Conservation (phyloP, 176 grass and related monocot genomes). For the Hyparrhenia diplandra region DNA sequence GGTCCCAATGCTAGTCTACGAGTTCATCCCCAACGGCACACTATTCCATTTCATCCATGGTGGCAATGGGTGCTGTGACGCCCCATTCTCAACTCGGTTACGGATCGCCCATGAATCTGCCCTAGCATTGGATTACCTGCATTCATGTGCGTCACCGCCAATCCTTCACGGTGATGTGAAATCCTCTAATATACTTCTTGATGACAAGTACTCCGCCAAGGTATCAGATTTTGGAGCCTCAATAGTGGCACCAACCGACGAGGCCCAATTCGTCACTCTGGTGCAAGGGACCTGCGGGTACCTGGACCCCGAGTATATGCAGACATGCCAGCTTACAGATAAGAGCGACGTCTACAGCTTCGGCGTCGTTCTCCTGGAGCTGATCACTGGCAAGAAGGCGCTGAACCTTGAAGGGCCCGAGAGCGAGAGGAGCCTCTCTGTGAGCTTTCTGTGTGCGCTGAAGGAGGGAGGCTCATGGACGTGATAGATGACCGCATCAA, state of each 20-base stretch:
- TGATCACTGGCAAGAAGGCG: constrained; percentile 8
- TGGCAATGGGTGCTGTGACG: background rate
- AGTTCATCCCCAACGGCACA: constrained; percentile 32
- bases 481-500: constrained; percentile 14
- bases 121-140: constrained; percentile 25
- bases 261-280: constrained; percentile 6
- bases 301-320: constrained; percentile 31
- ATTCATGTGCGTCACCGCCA: constrained; percentile 23
- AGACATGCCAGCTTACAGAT: constrained; percentile 4
- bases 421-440: constrained; percentile 13
- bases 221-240: constrained; percentile 46
- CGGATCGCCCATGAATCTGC: constrained; percentile 37
- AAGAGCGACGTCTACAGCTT: constrained; percentile 44
- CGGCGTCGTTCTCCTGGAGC: constrained; percentile 28
- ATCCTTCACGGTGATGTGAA: constrained; percentile 41
- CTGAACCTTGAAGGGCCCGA: constrained; percentile 19
- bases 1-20: constrained; percentile 39
- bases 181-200: constrained; percentile 38
- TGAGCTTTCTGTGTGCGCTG: background rate
- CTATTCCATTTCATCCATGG: constrained; percentile 27
- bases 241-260: background rate
- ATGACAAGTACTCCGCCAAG: constrained; percentile 11
- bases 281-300: constrained; percentile 46
- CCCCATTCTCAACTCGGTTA: background rate
- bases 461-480: constrained; percentile 21